These are phyloP conservation scores for Colletotrichum graminicola DNA, from an alignment of 2,329 filamentous ascomycete species.

Conservation along the genomic window DNA sequence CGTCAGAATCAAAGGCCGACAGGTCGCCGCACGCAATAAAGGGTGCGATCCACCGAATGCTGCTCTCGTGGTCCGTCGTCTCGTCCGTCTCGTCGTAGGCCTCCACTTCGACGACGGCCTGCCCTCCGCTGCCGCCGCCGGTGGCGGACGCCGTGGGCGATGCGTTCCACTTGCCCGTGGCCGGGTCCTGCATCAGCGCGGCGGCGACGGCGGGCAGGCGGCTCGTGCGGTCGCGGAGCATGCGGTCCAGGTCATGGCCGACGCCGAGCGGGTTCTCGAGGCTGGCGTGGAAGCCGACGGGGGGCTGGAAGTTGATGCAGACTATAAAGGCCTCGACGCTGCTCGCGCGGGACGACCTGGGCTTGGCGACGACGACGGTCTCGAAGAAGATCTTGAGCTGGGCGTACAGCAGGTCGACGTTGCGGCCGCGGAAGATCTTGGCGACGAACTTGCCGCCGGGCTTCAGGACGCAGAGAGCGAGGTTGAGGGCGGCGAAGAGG, in stretches of 20 bases:
- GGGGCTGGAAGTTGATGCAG: constrained; percentile 88
- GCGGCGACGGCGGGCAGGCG: constrained; percentile 57
- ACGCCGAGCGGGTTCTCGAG: constrained; percentile 81
- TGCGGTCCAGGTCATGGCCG: constrained; percentile 64
- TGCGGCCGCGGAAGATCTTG: constrained; percentile 95
- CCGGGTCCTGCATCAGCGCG: constrained; percentile 60
- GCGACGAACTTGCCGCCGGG: constrained; percentile 97
- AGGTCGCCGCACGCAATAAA: constrained; percentile 98
- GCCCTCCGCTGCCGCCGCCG: neutral
- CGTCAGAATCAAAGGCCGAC: constrained; percentile 94
- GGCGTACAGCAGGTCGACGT: constrained; percentile 95
- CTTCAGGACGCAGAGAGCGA: constrained; percentile 91
- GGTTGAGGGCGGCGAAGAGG: constrained; percentile 92
- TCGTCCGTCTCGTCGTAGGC: constrained; percentile 46
- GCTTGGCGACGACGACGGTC: constrained; percentile 90
- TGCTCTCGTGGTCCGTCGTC: constrained; percentile 53
- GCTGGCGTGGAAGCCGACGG: constrained; percentile 79
- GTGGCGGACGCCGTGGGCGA: constrained; percentile 17
- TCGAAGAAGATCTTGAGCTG: constrained; percentile 94
- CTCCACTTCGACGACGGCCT: constrained; percentile 46
- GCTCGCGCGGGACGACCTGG: constrained; percentile 92
- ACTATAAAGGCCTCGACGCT: constrained; percentile 98
- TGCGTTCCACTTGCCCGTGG: constrained; percentile 58
- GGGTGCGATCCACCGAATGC: constrained; percentile 84
- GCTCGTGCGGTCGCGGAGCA: constrained; percentile 59